Conservation (phyloP, 257 asterid species). For the Misopates orontium region DNA sequence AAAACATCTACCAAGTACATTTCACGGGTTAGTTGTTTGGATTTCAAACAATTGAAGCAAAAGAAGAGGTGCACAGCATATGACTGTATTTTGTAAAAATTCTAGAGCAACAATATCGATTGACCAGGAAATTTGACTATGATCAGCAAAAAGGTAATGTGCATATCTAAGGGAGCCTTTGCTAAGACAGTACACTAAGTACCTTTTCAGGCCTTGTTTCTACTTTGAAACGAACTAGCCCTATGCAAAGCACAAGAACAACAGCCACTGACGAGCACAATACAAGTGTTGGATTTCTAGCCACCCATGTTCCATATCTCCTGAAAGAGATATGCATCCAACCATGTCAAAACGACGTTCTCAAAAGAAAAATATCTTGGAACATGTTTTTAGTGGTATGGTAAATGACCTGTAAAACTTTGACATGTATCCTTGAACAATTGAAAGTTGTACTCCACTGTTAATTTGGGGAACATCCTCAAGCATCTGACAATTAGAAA, state of each 20-base stretch:
- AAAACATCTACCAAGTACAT: too few species aligned
- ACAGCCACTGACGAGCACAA: constrained; percentile 74
- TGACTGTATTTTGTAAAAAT: not conserved
- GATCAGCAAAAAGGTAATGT: constrained; percentile 7
- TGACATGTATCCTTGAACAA: constrained; percentile 97
- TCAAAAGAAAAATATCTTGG: constrained; percentile 19
- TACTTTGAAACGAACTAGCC: constrained; percentile 85
- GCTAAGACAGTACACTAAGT: not conserved
- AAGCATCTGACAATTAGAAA: constrained; percentile 62
- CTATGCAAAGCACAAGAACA: constrained; percentile 82
- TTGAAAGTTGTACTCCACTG: constrained; percentile 82
- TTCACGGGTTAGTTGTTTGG: not conserved
- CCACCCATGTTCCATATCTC: constrained; percentile 99
- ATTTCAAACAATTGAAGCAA: constrained; percentile 1
- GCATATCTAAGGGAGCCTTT: not conserved
- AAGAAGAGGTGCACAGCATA: not conserved
- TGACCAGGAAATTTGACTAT: constrained; percentile 13
- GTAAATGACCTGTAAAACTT: constrained; percentile 78
- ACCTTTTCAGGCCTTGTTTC: constrained; percentile 99
- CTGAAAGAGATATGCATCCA: constrained; percentile 46
- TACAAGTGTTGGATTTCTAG: constrained; percentile 84
- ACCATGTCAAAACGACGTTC: constrained; percentile 32
- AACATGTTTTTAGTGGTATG: constrained; percentile 22
- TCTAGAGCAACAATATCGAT: not conserved
- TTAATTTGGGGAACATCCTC: constrained; percentile 90